These are phyloP conservation scores for Porodaedalea pini DNA, from an alignment of 1,284 basidiomycete species.

Conservation along the genomic window DNA sequence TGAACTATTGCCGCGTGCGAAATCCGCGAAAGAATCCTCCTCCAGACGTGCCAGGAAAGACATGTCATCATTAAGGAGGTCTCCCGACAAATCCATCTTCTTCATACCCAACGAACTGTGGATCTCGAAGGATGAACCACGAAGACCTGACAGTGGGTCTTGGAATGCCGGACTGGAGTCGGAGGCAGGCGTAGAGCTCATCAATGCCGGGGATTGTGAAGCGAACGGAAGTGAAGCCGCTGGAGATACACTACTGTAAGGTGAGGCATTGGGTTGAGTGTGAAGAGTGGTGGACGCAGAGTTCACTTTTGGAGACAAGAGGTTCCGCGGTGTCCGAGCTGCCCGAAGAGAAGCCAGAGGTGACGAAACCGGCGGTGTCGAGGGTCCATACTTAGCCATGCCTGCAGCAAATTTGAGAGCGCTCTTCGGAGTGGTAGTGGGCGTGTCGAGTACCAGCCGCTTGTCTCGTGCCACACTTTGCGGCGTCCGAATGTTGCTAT, in stretches of 20 bases:
- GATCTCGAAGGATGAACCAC: slow-evolving; percentile 15
- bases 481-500: background rate
- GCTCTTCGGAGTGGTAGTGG: slow-evolving; percentile 8
- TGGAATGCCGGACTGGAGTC: slow-evolving; percentile 1
- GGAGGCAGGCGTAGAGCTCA: background rate
- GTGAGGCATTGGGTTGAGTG: background rate
- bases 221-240: background rate
- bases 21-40: slow-evolving; percentile 17
- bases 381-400: background rate
- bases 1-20: background rate
- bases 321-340: background rate
- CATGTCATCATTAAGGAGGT: slow-evolving; percentile 19
- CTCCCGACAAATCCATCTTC: slow-evolving; percentile 9
- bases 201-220: background rate
- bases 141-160: slow-evolving; percentile 7
- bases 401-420: slow-evolving; percentile 13
- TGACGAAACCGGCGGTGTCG: background rate
- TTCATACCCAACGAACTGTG: slow-evolving; percentile 11
- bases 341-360: background rate
- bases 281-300: slow-evolving; percentile 3
- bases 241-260: background rate
- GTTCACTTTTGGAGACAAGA: background rate
- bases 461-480: background rate
- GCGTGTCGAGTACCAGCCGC: slow-evolving; percentile 8
- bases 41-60: slow-evolving; percentile 18